phyloP scores from a whole-genome alignment of 257 asterid genomes.

The Capsicum rhomboideum region DNA sequence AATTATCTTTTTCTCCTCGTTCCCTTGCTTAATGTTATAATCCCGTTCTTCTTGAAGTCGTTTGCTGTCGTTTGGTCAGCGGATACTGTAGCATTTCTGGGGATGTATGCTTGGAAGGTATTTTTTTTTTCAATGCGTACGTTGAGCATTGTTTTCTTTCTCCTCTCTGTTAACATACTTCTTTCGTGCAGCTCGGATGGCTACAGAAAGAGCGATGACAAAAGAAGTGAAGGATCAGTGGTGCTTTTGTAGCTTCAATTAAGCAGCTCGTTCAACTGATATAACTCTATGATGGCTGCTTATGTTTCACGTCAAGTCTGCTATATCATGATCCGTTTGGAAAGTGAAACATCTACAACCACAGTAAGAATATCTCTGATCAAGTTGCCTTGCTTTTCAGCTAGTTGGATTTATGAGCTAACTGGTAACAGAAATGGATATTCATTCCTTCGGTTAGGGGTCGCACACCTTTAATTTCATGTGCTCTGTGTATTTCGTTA shows the following conservation, averaged over 20 bases:
- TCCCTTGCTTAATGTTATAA: slow-evolving; percentile 66
- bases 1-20: slow-evolving; percentile 76
- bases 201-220: slow-evolving; percentile 18
- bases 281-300: neutral
- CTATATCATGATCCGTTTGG: neutral
- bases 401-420: neutral
- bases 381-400: neutral
- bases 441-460: neutral
- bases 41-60: slow-evolving; percentile 88
- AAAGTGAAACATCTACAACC: neutral
- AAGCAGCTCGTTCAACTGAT: neutral
- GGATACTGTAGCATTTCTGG: slow-evolving; percentile 66
- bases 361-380: neutral
- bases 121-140: neutral
- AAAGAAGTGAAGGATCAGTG: neutral
- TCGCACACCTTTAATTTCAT: neutral
- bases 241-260: neutral
- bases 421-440: neutral
- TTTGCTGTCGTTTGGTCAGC: slow-evolving; percentile 96
- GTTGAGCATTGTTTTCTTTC: neutral
- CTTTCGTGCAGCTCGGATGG: slow-evolving; percentile 24
- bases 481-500: neutral
- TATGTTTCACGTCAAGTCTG: neutral
- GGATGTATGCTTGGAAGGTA: slow-evolving; percentile 99
- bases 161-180: neutral